Evolutionary conservation across 1,284 basidiomycete species (phyloP).

Genomic region (Flammula alnicola): DNA sequence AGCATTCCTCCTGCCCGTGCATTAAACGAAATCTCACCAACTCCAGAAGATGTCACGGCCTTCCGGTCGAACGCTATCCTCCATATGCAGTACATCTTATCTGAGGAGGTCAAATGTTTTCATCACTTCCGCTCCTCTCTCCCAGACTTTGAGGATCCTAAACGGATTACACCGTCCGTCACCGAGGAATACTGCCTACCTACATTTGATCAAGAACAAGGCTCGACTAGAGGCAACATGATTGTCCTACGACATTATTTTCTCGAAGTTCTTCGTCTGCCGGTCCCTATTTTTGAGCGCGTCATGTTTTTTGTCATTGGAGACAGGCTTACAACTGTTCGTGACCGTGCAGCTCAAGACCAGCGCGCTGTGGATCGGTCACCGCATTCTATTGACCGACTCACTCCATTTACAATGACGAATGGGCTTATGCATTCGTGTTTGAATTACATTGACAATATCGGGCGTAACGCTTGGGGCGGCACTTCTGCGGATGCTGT

Average conservation of each 20-base stretch:
- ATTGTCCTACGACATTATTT: constrained; percentile 26
- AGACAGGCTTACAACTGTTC: constrained; percentile 25
- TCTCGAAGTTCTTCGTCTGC: constrained; percentile 18
- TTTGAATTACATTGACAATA: constrained; percentile 22
- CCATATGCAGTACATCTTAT: constrained; percentile 18
- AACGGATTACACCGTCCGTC: constrained; percentile 9
- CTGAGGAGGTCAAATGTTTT: constrained; percentile 13
- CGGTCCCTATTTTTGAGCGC: constrained; percentile 17
- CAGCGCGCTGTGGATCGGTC: constrained; percentile 25
- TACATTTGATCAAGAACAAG: constrained; percentile 27
- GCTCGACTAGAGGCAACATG: constrained; percentile 26
- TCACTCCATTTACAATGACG: constrained; percentile 20
- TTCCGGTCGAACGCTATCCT: constrained; percentile 18
- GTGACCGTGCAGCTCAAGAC: constrained; percentile 26
- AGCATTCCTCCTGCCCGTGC: constrained; percentile 13
- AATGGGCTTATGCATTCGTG: constrained; percentile 27
- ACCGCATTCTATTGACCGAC: constrained; percentile 18
- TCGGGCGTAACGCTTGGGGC: constrained; percentile 24
- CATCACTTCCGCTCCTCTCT: neutral
- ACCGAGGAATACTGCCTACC: constrained; percentile 24
- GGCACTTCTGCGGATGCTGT: constrained; percentile 7
- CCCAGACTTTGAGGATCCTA: constrained; percentile 13
- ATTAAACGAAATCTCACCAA: constrained; percentile 19
- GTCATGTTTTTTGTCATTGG: constrained; percentile 21
- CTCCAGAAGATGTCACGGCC: constrained; percentile 8